phyloP scores from a whole-genome alignment of 805 yeast species.

The Metschnikowia orientalis region DNA sequence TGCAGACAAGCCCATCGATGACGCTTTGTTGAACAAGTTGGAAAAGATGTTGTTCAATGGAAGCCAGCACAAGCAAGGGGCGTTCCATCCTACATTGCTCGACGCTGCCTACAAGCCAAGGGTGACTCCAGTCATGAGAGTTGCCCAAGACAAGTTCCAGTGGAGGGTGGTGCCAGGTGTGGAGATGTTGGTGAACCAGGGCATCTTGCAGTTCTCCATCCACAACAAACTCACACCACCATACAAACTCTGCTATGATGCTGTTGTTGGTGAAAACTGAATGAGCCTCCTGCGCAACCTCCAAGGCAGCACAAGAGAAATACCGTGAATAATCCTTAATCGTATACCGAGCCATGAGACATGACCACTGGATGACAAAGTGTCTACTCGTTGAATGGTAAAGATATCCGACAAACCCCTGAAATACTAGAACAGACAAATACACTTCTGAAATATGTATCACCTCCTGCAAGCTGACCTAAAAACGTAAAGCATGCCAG shows the following conservation, averaged over 20 bases:
- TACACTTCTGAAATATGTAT: too few species aligned
- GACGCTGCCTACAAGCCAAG: constrained; percentile 96
- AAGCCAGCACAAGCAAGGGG: constrained; percentile 24
- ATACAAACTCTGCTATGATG: constrained; percentile 54
- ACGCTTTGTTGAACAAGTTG: constrained; percentile 42
- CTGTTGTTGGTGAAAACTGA: constrained; percentile 40
- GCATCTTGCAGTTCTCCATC: constrained; percentile 74
- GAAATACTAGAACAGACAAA: too few species aligned
- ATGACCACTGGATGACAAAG: too few species aligned
- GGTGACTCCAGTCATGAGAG: constrained; percentile 78
- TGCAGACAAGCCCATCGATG: constrained; percentile 68
- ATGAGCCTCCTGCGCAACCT: not conserved
- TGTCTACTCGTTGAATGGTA: too few species aligned
- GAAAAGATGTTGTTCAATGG: constrained; percentile 45
- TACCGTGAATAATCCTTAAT: too few species aligned
- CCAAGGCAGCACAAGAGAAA: not conserved
- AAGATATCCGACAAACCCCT: too few species aligned
- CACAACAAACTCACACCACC: constrained; percentile 73
- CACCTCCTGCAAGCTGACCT: too few species aligned
- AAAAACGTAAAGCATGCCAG: too few species aligned
- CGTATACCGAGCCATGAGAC: too few species aligned
- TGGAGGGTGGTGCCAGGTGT: constrained; percentile 91
- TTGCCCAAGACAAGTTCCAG: constrained; percentile 56
- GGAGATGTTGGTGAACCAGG: constrained; percentile 91
- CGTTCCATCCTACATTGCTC: constrained; percentile 52